Percentiles rank a stretch among this genome's conserved stretches.
Evolutionary conservation across 2,329 filamentous ascomycete genomes (phyloP).

Genomic region (Aspergillus jensenii): DNA sequence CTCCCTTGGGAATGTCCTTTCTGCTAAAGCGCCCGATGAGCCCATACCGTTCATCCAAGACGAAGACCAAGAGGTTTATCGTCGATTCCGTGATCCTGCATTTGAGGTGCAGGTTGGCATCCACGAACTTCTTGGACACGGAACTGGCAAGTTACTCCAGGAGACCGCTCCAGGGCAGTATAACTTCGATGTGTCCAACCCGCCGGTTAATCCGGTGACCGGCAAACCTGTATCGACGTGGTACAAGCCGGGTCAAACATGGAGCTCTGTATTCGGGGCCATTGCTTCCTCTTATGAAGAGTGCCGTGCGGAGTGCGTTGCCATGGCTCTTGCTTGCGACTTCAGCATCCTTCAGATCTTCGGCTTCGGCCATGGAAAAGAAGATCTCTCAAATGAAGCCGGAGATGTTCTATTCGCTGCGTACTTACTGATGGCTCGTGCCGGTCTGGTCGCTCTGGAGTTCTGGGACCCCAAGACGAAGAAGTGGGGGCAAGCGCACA

Average conservation of each 20-base stretch:
- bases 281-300: conserved; percentile 90
- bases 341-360: conserved; percentile 89
- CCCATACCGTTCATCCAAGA: conserved; percentile 86
- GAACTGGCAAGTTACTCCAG: conserved; percentile 89
- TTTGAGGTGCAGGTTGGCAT: conserved; percentile 97
- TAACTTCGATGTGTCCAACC: conserved; percentile 84
- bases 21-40: conserved; percentile 88
- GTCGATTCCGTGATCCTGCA: conserved; percentile 78
- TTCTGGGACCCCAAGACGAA: conserved; percentile 90
- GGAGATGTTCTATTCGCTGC: conserved; percentile 85
- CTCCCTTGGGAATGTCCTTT: conserved; percentile 87
- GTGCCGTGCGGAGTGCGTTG: conserved; percentile 89
- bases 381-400: conserved; percentile 71
- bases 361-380: conserved; percentile 76
- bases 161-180: conserved; percentile 78
- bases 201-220: conserved; percentile 77
- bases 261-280: conserved; percentile 87
- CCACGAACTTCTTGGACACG: conserved; percentile 85
- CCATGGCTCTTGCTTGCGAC: conserved; percentile 87
- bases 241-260: conserved; percentile 95
- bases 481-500: conserved; percentile 93
- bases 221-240: conserved; percentile 76
- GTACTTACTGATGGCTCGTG: conserved; percentile 91
- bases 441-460: conserved; percentile 84
- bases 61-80: conserved; percentile 73